phyloP scores from a whole-genome alignment of 805 yeast genomes.

The Scheffersomyces amazonensis region DNA sequence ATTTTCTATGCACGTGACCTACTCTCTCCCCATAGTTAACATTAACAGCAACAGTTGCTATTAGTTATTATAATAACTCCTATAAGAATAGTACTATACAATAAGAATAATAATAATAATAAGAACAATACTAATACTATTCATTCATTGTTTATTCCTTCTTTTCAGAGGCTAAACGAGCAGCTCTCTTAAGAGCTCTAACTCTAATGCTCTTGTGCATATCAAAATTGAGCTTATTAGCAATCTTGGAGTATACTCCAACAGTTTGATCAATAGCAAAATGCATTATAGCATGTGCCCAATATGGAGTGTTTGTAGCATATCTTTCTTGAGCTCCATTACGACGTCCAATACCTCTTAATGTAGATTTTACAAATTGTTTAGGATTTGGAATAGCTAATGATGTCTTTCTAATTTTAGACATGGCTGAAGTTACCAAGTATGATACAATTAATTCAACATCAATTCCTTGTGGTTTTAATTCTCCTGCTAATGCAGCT shows the following conservation, averaged over 20 bases:
- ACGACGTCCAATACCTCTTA: conserved; percentile 72
- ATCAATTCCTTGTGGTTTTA: conserved; percentile 66
- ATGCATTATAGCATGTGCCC: conserved; percentile 92
- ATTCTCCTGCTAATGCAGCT: conserved; percentile 81
- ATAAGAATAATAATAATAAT: no score
- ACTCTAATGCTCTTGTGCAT: conserved; percentile 80
- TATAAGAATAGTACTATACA: no score
- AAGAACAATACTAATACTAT: no score
- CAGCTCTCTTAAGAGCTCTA: conserved; percentile 80
- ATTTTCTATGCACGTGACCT: conserved; percentile 1
- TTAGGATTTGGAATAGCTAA: conserved; percentile 77
- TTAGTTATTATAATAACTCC: no score
- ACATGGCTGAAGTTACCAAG: conserved; percentile 92
- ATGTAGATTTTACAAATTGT: conserved; percentile 69
- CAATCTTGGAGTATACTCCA: conserved; percentile 76
- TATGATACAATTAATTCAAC: conserved; percentile 85
- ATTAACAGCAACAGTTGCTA: no score
- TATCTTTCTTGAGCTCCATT: conserved; percentile 91
- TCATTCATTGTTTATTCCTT: conserved; percentile 8
- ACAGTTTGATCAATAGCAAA: conserved; percentile 73
- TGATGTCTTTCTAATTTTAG: conserved; percentile 81
- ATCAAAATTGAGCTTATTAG: conserved; percentile 61
- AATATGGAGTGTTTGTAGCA: conserved; percentile 86
- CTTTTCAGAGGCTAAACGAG: conserved; percentile 36
- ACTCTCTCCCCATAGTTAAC: no score